Percentiles rank a stretch among this genome's conserved stretches.
Conservation (phyloP, 2,329 filamentous ascomycete species). For the Claviceps purpurea region DNA sequence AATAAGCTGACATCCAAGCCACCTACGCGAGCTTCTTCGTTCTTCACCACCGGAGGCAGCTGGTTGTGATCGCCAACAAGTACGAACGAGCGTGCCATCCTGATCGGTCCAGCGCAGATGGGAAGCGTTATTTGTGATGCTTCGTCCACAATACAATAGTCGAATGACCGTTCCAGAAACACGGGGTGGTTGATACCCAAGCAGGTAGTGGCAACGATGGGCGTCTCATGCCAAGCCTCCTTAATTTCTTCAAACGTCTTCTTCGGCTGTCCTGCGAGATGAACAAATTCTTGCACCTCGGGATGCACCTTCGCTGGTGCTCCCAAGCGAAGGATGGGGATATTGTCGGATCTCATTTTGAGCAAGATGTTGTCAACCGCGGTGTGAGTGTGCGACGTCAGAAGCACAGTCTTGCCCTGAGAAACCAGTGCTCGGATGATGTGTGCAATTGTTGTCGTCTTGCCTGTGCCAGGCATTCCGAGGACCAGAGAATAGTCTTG, state of each 20-base stretch:
- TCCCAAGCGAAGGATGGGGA: conserved; percentile 74
- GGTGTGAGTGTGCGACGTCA: conserved; percentile 94
- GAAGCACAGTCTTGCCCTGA: conserved; percentile 80
- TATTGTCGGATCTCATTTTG: conserved; percentile 70
- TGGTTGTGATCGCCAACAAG: conserved; percentile 96
- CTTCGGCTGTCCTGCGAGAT: conserved; percentile 61
- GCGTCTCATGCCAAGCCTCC: conserved; percentile 69
- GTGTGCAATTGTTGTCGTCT: conserved; percentile 95
- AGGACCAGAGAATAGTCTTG: conserved; percentile 93
- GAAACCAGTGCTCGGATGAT: conserved; percentile 84
- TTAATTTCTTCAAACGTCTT: conserved; percentile 72
- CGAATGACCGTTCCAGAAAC: conserved; percentile 80
- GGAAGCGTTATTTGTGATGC: conserved; percentile 95
- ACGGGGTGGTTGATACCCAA: conserved; percentile 80
- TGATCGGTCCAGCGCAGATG: conserved; percentile 84
- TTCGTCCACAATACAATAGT: conserved; percentile 98
- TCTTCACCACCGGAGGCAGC: conserved; percentile 84
- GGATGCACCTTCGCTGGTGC: conserved; percentile 75
- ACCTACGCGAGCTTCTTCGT: conserved; percentile 71
- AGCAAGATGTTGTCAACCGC: conserved; percentile 96
- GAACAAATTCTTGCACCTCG: conserved; percentile 75
- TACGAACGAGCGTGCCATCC: conserved; percentile 85
- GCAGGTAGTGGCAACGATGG: conserved; percentile 89
- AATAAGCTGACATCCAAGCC: conserved; percentile 90
- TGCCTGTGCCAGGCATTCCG: conserved; percentile 96